Evolutionary conservation across 768 basidiomycete genomes (phyloP).

Genomic region (Amanita subjunquillea): DNA sequence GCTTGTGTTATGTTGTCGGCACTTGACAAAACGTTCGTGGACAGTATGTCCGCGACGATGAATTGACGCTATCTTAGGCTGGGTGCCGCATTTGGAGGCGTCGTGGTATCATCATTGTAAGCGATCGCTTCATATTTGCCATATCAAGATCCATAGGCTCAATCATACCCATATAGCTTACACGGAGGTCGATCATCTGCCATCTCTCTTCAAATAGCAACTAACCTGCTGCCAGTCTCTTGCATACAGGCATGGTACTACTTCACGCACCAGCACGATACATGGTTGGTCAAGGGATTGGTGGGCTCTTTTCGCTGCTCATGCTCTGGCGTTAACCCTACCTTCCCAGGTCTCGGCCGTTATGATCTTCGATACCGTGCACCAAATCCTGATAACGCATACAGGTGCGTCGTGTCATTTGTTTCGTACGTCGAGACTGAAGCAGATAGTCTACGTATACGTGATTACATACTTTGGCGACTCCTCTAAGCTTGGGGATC

Average conservation of each 20-base stretch:
- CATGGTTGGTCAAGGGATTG: constrained; percentile 34
- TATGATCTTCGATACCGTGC: constrained; percentile 38
- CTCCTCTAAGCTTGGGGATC: constrained; percentile 13
- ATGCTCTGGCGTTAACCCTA: background rate
- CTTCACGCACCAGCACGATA: constrained; percentile 37
- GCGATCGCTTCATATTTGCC: constrained; percentile 11
- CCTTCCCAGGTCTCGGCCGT: constrained; percentile 33
- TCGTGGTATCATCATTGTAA: constrained; percentile 36
- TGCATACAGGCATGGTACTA: constrained; percentile 48
- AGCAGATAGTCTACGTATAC: constrained; percentile 34
- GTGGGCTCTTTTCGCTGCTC: constrained; percentile 18
- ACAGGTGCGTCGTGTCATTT: constrained; percentile 20
- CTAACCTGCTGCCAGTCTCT: constrained; percentile 26
- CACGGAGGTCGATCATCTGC: constrained; percentile 31
- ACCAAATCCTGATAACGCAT: constrained; percentile 45
- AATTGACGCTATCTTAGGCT: constrained; percentile 19
- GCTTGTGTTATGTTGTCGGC: constrained; percentile 1
- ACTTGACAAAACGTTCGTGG: constrained; percentile 24
- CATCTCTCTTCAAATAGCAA: background rate
- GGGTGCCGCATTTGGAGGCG: constrained; percentile 41
- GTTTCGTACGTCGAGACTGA: background rate
- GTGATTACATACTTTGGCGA: constrained; percentile 30
- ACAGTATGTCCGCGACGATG: background rate
- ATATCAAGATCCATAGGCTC: background rate
- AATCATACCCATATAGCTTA: constrained; percentile 21